Base-by-base conservation (phyloP, 495 filamentous ascomycete genomes). In the Bacidia gigantensis region DNA sequence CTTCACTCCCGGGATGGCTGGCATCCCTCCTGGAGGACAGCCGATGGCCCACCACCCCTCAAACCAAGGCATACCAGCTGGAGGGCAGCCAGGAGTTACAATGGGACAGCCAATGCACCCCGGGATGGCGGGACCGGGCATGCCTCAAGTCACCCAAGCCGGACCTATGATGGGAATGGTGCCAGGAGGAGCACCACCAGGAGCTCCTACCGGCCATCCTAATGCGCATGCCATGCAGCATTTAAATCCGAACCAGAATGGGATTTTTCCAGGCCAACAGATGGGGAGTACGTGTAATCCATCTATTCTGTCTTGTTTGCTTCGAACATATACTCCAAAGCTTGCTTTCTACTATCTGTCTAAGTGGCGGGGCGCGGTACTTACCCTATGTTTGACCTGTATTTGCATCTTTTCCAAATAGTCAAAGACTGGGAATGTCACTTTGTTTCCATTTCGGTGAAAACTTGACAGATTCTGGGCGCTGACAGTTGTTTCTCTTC, bases 91-190 rank as follows among this genome's bases (percentile, higher is more conserved):
- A 67, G 60, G 76, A 69, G 58, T 58, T 23, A 49, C 51, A 21
- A 89, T 93, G 73, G 78, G 80, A 39, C 86, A 84, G 59, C 83
- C 83, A 64, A 84, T 83, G 63, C 87, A 92, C 60, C 83, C 85
- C 61, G 85, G 83, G 39, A 87, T 87, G n/a, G 89, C 87, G 32
- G 85, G 77, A 10, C 84, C 87, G 7, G 82, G 81, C 52, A 80
- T 77, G 38, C 78, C 80, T 46, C 87, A 92, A 59, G 86, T 89
- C 29, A 87, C 76, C 60, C 84, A 89, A 55, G 76, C 81, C 24
- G 83, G 82, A 22, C 80, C 84, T 54, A 79, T 83, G 76, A 81
- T 90, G 83, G 84, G 69, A 51, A 89, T 94, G 80, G 84, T 85
- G 58, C 84, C 83, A 43, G 85, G 78, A 44, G 74, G 72, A 51